Evolutionary conservation across 495 filamentous ascomycete species (phyloP), one percentile per base, ranked within the genome.

Genomic region (Aspergillus kassunensis): DNA sequence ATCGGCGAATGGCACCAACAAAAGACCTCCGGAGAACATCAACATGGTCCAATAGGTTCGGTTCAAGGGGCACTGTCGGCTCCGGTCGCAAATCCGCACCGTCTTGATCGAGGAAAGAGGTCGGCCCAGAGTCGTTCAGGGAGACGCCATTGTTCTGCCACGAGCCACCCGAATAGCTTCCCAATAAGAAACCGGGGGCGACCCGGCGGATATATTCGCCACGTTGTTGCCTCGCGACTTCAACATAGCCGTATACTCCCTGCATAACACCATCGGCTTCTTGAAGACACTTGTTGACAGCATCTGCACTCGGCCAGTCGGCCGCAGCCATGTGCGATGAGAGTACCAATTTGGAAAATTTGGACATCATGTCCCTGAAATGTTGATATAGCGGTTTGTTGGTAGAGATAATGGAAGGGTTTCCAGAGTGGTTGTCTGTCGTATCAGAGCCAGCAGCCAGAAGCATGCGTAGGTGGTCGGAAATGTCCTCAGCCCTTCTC

Each of bases 341-440:
- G 29, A 98, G 81, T 19, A 98, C 95, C 31, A 98, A 77, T 67
- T 97, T 98, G 31, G 95, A 97, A 70, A 97, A 97, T 58, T 93
- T 89, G 5, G 93, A 97, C 93, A 98, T 98, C 87, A 96, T 97
- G 63, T 97, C 95, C 44, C 95, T 82, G 69, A 97, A 98, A 71
- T 97, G 90, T 24, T 95, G 93, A 61, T 97, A 97, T 36, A 98
- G 75, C 2, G 89, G 85, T 69, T 96, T 96, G 69, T 98, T 98
- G 7, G 90, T 91, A 7, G 90, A 93, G 47, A 98, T 98, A 64
- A 97, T 97, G n/a, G 93, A 97, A 24, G 95, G 93, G 55, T 96
- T 93, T 37, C 95, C 95, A 10, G 93, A 98, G 65, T 98, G 93
- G 59, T 97, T 97, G 65, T 98, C 93, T 1, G 93, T 98, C 3